These are phyloP conservation scores for Phytophthora sp. DNA, from an alignment of 352 stramenopile genomes.

Conservation along the genomic window DNA sequence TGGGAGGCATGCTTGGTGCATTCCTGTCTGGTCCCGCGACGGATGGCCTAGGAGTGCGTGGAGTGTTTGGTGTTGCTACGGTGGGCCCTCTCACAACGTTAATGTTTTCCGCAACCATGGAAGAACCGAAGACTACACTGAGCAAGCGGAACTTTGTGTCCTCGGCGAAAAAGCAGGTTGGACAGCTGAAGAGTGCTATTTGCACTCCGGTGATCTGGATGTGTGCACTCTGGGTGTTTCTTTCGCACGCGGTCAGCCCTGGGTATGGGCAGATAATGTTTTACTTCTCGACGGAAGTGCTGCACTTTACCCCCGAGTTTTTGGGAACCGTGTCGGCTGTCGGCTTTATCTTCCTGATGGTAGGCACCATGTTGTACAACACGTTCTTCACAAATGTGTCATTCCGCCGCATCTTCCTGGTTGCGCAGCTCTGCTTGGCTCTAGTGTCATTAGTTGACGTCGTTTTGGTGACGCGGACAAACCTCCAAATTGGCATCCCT, in stretches of 20 bases:
- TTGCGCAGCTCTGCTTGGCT: conserved; percentile 76
- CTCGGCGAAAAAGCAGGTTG: conserved; percentile 59
- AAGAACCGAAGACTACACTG: conserved; percentile 70
- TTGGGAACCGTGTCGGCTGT: conserved; percentile 88
- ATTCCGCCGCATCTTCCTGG: conserved; percentile 94
- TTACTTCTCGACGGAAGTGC: conserved; percentile 96
- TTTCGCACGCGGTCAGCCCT: conserved; percentile 94
- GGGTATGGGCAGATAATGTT: conserved; percentile 95
- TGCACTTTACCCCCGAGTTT: conserved; percentile 96
- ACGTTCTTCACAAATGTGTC: conserved; percentile 89
- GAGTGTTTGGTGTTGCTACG: conserved; percentile 93
- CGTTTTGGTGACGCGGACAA: conserved; percentile 93
- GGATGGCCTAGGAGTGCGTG: conserved; percentile 86
- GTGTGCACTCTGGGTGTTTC: conserved; percentile 95
- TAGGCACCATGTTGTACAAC: conserved; percentile 86
- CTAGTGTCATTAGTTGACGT: conserved; percentile 79
- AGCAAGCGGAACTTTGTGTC: conserved; percentile 53
- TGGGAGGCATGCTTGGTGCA: conserved; percentile 93
- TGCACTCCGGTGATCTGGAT: conserved; percentile 93
- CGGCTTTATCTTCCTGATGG: conserved; percentile 82
- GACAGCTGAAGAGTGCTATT: conserved; percentile 81
- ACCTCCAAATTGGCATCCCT: conserved; percentile 92
- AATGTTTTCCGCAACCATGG: conserved; percentile 87
- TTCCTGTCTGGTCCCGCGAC: conserved; percentile 93
- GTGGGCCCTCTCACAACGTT: conserved; percentile 91